Conservation (phyloP, 192 early-diverging fungal species). For the Entomortierella chlamydospora region DNA sequence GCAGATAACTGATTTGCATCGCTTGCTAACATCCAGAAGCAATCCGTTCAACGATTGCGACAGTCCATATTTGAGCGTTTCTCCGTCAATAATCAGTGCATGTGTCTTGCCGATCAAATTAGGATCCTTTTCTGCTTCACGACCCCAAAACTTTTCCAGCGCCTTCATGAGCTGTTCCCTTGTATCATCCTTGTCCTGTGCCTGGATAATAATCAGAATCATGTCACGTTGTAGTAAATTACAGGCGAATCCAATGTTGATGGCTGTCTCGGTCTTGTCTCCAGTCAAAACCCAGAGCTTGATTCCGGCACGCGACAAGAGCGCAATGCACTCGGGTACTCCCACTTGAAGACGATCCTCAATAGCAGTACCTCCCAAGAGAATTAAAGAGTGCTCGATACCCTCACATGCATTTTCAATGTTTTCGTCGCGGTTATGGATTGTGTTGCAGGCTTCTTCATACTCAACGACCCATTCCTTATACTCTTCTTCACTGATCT, state of each 20-base stretch:
- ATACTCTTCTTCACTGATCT: slow-evolving; percentile 80
- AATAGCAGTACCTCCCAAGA: slow-evolving; percentile 97
- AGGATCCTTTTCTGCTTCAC: slow-evolving; percentile 42
- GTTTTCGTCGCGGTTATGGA: slow-evolving; percentile 84
- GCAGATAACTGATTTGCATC: slow-evolving; percentile 90
- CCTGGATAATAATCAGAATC: slow-evolving; percentile 83
- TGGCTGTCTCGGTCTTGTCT: slow-evolving; percentile 97
- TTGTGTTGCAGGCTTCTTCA: slow-evolving; percentile 74
- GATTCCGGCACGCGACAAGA: slow-evolving; percentile 86
- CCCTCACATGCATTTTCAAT: slow-evolving; percentile 82
- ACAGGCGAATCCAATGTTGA: slow-evolving; percentile 97
- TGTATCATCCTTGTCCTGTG: slow-evolving; percentile 65
- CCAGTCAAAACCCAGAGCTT: slow-evolving; percentile 98
- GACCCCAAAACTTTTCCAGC: slow-evolving; percentile 64
- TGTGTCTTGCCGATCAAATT: slow-evolving; percentile 53
- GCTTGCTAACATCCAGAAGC: slow-evolving; percentile 79
- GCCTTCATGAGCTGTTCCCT: slow-evolving; percentile 76
- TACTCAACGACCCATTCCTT: slow-evolving; percentile 75
- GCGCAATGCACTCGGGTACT: slow-evolving; percentile 92
- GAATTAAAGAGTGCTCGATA: slow-evolving; percentile 82
- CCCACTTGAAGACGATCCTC: slow-evolving; percentile 98
- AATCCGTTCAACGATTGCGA: slow-evolving; percentile 65
- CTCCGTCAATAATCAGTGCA: slow-evolving; percentile 92
- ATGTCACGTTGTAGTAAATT: slow-evolving; percentile 88
- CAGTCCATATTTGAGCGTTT: slow-evolving; percentile 84